These are phyloP conservation scores for Fusarium sp. DNA, from an alignment of 2,329 filamentous ascomycete genomes.

Conservation along the genomic window DNA sequence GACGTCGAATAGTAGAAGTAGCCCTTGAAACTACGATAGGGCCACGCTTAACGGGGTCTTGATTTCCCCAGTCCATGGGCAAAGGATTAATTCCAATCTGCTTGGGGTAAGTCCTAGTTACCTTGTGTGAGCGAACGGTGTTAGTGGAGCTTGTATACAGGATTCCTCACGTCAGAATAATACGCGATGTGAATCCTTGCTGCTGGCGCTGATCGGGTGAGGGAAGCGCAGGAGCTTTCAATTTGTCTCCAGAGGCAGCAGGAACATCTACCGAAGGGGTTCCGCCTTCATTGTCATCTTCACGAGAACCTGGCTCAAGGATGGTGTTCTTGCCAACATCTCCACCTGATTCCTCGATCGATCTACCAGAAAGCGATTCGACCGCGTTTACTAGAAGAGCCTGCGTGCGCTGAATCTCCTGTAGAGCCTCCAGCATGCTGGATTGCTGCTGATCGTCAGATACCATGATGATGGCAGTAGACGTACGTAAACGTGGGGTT, in stretches of 20 bases:
- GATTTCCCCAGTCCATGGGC: slow-evolving; percentile 85
- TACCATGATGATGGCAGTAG: slow-evolving; percentile 35
- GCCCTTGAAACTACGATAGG: slow-evolving; percentile 88
- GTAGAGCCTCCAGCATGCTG: slow-evolving; percentile 45
- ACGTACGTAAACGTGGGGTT: neutral
- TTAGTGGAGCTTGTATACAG: neutral
- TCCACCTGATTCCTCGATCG: slow-evolving; percentile 26
- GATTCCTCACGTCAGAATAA: slow-evolving; percentile 61
- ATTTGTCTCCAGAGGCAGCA: slow-evolving; percentile 16
- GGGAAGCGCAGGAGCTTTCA: slow-evolving; percentile 39
- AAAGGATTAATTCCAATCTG: slow-evolving; percentile 95
- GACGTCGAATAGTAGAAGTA: slow-evolving; percentile 77
- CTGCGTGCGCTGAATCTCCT: slow-evolving; percentile 55
- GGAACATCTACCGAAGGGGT: slow-evolving; percentile 20
- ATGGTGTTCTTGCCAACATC: slow-evolving; percentile 11
- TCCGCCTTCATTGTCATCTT: slow-evolving; percentile 8
- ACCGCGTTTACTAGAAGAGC: slow-evolving; percentile 52
- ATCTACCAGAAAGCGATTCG: slow-evolving; percentile 49
- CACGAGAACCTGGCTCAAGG: slow-evolving; percentile 14
- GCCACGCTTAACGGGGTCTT: slow-evolving; percentile 78
- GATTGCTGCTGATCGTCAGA: slow-evolving; percentile 33
- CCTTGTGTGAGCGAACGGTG: slow-evolving; percentile 11
- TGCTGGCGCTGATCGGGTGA: slow-evolving; percentile 52
- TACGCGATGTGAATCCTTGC: slow-evolving; percentile 61
- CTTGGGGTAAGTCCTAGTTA: slow-evolving; percentile 80